Percentiles rank a stretch among this genome's conserved stretches.
Conservation (phyloP, 2,329 filamentous ascomycete species). For the Trichoderma atroviride region DNA sequence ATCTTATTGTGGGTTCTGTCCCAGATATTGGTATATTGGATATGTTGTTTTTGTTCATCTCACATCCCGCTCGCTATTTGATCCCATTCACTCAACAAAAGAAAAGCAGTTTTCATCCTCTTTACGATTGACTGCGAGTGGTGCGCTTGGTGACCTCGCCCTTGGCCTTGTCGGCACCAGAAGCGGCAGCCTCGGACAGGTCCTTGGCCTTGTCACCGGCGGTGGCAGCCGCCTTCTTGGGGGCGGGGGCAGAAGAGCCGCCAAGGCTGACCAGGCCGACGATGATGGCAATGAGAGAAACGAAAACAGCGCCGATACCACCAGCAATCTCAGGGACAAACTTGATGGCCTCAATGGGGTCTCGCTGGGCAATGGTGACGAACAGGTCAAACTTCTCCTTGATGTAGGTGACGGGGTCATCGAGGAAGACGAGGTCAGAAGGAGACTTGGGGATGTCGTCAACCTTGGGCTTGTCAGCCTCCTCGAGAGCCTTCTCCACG, state of each 20-base stretch:
- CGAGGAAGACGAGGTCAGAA: constrained; percentile 80
- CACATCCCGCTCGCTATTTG: constrained; percentile 4
- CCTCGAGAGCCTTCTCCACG: constrained; percentile 78
- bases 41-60: constrained; percentile 13
- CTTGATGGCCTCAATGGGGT: constrained; percentile 82
- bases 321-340: constrained; percentile 90
- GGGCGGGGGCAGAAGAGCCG: constrained; percentile 66
- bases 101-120: neutral
- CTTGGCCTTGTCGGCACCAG: constrained; percentile 74
- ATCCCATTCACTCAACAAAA: constrained; percentile 9
- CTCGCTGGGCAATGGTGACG: constrained; percentile 76
- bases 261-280: constrained; percentile 66
- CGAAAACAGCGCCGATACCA: constrained; percentile 69
- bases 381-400: constrained; percentile 95
- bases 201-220: constrained; percentile 73
- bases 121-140: constrained; percentile 59
- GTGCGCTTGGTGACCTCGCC: constrained; percentile 67
- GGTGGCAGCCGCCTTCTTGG: constrained; percentile 70
- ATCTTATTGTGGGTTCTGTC: constrained; percentile 2
- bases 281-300: constrained; percentile 72
- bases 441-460: constrained; percentile 67
- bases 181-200: constrained; percentile 65
- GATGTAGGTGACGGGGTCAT: constrained; percentile 85
- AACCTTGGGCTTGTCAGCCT: constrained; percentile 76
- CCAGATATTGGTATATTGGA: constrained; percentile 22